Base-by-base conservation (phyloP, 768 basidiomycete genomes). In the Pleurotus ostreatus region DNA sequence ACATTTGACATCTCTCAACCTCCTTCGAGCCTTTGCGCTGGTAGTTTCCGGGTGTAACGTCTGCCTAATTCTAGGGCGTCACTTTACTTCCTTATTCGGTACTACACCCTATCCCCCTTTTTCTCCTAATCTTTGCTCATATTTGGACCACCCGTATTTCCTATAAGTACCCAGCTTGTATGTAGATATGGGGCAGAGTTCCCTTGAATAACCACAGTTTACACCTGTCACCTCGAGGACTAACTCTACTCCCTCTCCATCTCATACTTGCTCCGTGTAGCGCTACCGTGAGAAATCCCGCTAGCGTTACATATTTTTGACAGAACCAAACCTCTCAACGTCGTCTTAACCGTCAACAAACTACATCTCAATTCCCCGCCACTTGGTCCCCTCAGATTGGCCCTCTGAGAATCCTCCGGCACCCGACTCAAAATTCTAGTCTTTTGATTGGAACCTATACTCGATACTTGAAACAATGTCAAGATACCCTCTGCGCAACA, bases 221-320 rank as follows among this genome's bases (percentile, higher is more conserved):
- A 46, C 18, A 15, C 45, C 45, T 46, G 18, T 46, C 45, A 16
- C 11, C 22, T 46, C 15, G 15, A 20, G 20, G 16, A 41, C 40
- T 16, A 7, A 41, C 40, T 41, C 45, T 46, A 22, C 15, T 23
- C 45, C n/a, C n/a, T n/a, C n/a, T n/a, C n/a, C n/a, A n/a, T n/a
- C n/a, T n/a, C n/a, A n/a, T n/a, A n/a, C n/a, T 22, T 12, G 40
- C 22, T 20, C 18, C 45, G 45, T 46, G 45, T 46, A n/a, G 2
- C 4, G 15, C 22, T 15, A 46, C 45, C 45, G 20, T 46, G 45
- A 11, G n/a, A 16, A 46, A 11, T 46, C n/a, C n/a, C 45, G 45
- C 45, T 46, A 46, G 20, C 45, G 45, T 46, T 46, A 46, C 45
- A 46, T 46, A 46, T 46, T 46, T 46, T 46, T 46, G 45, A 46